Base-by-base conservation (phyloP, 441 rosid genomes). In the Breynia disticha region DNA sequence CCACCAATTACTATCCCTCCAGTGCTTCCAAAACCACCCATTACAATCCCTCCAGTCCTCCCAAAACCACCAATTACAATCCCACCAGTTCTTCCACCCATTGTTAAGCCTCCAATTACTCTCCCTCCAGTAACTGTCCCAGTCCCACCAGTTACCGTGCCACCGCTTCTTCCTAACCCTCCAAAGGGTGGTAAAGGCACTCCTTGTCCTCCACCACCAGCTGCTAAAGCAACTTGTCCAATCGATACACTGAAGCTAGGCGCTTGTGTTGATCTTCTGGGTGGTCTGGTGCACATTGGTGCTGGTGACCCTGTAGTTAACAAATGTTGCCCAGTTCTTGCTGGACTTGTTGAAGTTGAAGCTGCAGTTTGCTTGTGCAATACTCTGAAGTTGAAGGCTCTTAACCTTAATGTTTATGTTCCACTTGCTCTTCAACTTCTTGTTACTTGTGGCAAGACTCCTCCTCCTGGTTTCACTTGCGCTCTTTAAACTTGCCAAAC, bases 401-500 rank as follows among this genome's bases (percentile, higher is more conserved):
- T 84, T 7, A 75, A 84, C 73, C 82, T 84, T 43, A 82, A 56
- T 1, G 14, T 78, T 42, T 79, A 54, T 58, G 83, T 79, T 16
- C 93, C 93, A 0, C 59, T 84, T 53, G 89, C 93, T 48, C 86
- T 84, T 53, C 83, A 84, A 65, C 93, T 84, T 14, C 86, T 84
- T 18, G 22, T 82, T 38, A 72, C 86, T 14, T 84, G 93, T 64
- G 93, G 93, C 46, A 84, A 84, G 75, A 70, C 83, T 18, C 86
- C 86, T 11, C 93, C 93, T 61, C 75, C 93, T 51, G 86, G 88
- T 56, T 84, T 65, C 79, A 84, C 93, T 41, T 84, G 93, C 78
- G 20, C 84, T 66, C 65, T 82, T 60, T 84, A 76, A 60, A 64
- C 16, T 21, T 57, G n/a, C n/a, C 63, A 22, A 44, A 56, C 72